These are phyloP conservation scores for Pythium rhizo-oryzae DNA, from an alignment of 352 stramenopile genomes.

Conservation along the genomic window DNA sequence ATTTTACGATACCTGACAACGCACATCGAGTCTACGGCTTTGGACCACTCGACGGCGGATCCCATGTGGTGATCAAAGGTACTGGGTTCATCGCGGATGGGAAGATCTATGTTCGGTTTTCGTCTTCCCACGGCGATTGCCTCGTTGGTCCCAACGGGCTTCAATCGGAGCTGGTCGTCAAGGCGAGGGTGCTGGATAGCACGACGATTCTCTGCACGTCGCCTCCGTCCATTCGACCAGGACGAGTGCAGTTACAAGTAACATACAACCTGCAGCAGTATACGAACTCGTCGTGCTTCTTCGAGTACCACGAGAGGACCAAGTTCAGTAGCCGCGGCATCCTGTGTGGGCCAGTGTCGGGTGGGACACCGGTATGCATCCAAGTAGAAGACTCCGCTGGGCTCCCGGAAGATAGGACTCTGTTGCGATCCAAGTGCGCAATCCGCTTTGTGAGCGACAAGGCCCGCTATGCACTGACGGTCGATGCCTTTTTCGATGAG, in stretches of 20 bases:
- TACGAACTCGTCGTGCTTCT: conserved; percentile 63
- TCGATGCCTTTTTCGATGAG: conserved; percentile 47
- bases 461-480: conserved; percentile 20
- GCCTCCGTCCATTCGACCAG: conserved; percentile 36
- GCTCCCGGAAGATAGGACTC: conserved; percentile 38
- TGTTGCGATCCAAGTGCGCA: conserved; percentile 38
- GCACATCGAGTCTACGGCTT: conserved; percentile 52
- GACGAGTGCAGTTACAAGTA: conserved; percentile 50
- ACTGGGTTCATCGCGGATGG: conserved; percentile 58
- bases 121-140: conserved; percentile 36
- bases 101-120: conserved; percentile 69
- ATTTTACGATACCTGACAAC: conserved; percentile 52
- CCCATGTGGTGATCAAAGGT: conserved; percentile 54
- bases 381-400: conserved; percentile 43
- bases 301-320: conserved; percentile 66
- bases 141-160: conserved; percentile 32
- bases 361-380: conserved; percentile 51
- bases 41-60: conserved; percentile 47
- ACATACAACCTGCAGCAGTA: conserved; percentile 80
- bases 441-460: conserved; percentile 58
- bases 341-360: conserved; percentile 60
- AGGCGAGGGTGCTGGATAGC: conserved; percentile 51
- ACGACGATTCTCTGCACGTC: conserved; percentile 57
- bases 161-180: conserved; percentile 47
- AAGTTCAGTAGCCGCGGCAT: conserved; percentile 43